Base-by-base conservation (phyloP, 148 eudicot species). In the Beta vulgaris region DNA sequence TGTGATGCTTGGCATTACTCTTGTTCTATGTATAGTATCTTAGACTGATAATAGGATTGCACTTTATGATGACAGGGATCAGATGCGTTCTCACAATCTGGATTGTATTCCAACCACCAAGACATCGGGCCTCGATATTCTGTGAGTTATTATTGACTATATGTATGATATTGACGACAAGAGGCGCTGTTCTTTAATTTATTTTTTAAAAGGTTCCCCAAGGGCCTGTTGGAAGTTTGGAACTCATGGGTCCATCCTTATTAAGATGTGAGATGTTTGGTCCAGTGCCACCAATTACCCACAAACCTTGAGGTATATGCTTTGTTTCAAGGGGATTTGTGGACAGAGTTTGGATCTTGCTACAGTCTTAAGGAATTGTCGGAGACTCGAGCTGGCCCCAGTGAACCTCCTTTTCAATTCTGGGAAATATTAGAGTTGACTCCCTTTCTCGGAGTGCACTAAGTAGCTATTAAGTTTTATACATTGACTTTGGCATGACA, bases 41-140 rank as follows among this genome's bases (percentile, higher is more conserved):
- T 11, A 68, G 23, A 40, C 31, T 32, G 73, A 66, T 42, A 69
- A 70, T 76, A 59, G 67, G 53, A 42, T n/a, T 59, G 31, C 32
- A 28, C 46, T 39, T 32, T 69, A 65, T 72, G 49, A 76, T 86
- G 63, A 77, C 88, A 95, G 97, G 96, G 98, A 77, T 79, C 89
- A 44, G 99, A 92, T 77, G 96, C 97, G 69, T 95, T 92, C 78
- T 95, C 99, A 57, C 97, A 95, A 71, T 95, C 99, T 65, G 99
- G 97, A 31, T 88, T 95, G 64, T 95, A 92, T 83, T 95, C 99
- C 61, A 95, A 92, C 79, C 99, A 95, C 87, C 99, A 92, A 82
- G 99, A 92, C 83, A 95, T 95, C 49, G 99, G 99, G 36, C 97
- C 99, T 31, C 94, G 94, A 73, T 92, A 95, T 81, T 79, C 96